Percentiles rank a stretch among this genome's conserved stretches.
Conservation (phyloP, 1,139 yeast species). For the Suhomyces maxii region DNA sequence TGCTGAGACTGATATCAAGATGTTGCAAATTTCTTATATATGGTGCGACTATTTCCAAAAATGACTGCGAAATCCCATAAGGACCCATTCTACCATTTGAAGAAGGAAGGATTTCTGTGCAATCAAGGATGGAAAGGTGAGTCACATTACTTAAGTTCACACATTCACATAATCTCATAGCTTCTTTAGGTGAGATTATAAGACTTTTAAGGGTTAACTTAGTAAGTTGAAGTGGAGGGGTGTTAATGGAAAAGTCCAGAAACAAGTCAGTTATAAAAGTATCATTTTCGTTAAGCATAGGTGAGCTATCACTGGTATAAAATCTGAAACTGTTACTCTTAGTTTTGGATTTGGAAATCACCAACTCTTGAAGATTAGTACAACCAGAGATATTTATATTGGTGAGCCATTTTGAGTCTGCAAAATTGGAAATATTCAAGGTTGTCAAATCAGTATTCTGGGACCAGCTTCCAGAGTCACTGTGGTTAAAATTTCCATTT, state of each 20-base stretch:
- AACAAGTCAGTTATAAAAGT: constrained; percentile 2
- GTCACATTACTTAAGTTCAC: constrained; percentile 2
- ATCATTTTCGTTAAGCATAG: neutral
- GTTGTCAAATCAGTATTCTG: constrained; percentile 1
- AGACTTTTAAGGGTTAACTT: constrained; percentile 7
- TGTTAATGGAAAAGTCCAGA: neutral
- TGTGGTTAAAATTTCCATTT: constrained; percentile 11
- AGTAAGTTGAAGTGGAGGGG: constrained; percentile 10
- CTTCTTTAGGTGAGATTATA: constrained; percentile 5
- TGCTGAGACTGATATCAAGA: constrained; percentile 19
- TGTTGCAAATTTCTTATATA: constrained; percentile 11
- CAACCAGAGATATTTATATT: constrained; percentile 6
- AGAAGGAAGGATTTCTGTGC: constrained; percentile 4
- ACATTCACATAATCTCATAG: constrained; percentile 1
- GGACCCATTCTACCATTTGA: constrained; percentile 1
- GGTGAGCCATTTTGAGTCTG: constrained; percentile 3
- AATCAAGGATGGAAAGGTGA: constrained; percentile 6
- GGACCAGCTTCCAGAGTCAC: neutral
- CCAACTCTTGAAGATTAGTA: constrained; percentile 8
- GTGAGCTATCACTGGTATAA: neutral
- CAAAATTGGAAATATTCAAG: constrained; percentile 8
- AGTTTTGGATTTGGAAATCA: constrained; percentile 9
- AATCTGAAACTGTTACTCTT: constrained; percentile 4
- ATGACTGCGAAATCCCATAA: constrained; percentile 1
- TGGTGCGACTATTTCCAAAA: constrained; percentile 15